Base-by-base conservation (phyloP, 805 yeast species). In the Yarrowia hollandica region DNA sequence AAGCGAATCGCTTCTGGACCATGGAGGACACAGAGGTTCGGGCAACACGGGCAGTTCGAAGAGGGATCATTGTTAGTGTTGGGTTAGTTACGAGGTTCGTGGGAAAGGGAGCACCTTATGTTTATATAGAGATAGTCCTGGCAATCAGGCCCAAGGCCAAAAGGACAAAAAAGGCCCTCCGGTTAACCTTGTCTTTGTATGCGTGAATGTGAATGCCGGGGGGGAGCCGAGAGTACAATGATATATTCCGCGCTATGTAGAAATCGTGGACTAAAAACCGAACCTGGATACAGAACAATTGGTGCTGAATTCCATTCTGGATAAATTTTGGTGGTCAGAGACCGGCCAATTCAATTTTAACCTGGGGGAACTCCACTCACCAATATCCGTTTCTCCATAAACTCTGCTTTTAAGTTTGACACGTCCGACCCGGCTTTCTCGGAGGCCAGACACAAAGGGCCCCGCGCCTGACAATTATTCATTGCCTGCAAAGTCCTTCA, bases 1-100 rank as follows among this genome's bases (percentile, higher is more conserved):
- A 52, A 37, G 58, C 58, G 35, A 35, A 35, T 31, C 60, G 57
- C 58, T 50, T 58, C 59, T 48, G 60, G 48, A 41, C 39, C 60
- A 44, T 42, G 42, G 60, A 42, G 34, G 60, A n/a, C 57, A 28
- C 55, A 35, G 44, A 35, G 34, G 58, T 18, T 52, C 58, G 42
- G 26, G 58, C 58, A 26, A 52, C 58, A 35, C 58, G 42, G 44
- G 44, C 58, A 18, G 58, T 52, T 52, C 58, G 42, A 33, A 48
- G 55, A 30, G 55, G 55, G 39, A 48, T 48, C 55, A 48, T 48
- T 48, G 55, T 42, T 23, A 23, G 35, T 19, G 37, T 22, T 22
- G 30, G 33, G 55, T 48, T 31, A 48, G 28, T 31, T 48, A 46
- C 54, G 22, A 34, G 15, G 37, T 30, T 31, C 37, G 33, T 21